Evolutionary conservation across 192 early-diverging fungal species (phyloP), one percentile per base, ranked within the genome.

Genomic region (Backusella australiensis): DNA sequence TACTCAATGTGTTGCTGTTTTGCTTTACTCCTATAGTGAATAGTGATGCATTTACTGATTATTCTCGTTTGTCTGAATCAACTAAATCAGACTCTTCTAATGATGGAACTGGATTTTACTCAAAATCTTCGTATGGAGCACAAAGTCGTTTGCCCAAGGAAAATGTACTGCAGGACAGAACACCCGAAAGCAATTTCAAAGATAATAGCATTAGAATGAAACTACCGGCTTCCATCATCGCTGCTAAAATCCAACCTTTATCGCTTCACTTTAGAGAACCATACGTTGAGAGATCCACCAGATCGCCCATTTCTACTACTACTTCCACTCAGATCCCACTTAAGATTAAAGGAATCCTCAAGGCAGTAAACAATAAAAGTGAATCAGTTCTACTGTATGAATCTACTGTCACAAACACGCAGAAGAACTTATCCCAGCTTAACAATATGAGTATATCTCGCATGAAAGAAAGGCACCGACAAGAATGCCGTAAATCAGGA

Each of bases 381-480:
- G 26, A 63, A 5, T 12, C 56, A 26, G 23, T 63, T 4, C 23
- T 12, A 3, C 26, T 63, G 1, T 12, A 63, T 29, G 11, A 14
- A 63, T 8, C 26, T 1, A 4, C 56, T 26, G 46, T 49, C 46
- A 63, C 26, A 63, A 29, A 3, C 4, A 11, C 56, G 3, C 56
- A 23, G 23, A 63, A 63, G 23, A 63, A 23, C 29, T 29, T 63
- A 63, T 12, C 26, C 12, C 23, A 63, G 14, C 23, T 63, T 29
- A 63, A 63, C 23, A 63, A 63, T 29, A 63, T 63, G 21, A 63
- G 56, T 63, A 63, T 63, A 63, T 63, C 56, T 38, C 49, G 72
- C 15, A 74, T 74, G 72, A 74, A 65, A 59, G 72, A 74, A 38
- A 74, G 72, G 15, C 72, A 74, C 15, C 72, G 72, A 3, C 72